Evolutionary conservation across 352 stramenopile species (phyloP).

Genomic region (Peronospora farinosa): DNA sequence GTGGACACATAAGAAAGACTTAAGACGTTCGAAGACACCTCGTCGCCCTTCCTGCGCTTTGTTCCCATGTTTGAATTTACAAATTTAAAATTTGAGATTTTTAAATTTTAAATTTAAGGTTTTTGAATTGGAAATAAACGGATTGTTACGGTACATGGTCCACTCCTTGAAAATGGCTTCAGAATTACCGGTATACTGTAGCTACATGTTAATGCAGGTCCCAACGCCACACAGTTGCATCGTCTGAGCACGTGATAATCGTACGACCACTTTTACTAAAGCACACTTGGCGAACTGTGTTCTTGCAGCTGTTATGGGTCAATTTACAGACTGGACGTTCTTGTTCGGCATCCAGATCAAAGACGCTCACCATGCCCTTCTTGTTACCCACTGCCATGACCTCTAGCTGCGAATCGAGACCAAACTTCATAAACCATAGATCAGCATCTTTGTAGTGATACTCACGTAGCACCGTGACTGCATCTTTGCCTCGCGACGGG

Average conservation of each 20-base stretch:
- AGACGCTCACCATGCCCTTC: constrained; percentile 73
- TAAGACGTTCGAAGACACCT: constrained; percentile 10
- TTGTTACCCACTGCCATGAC: constrained; percentile 79
- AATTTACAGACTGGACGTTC: constrained; percentile 68
- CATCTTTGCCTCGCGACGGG: constrained; percentile 68
- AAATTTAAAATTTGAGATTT: constrained; percentile 11
- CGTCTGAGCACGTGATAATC: constrained; percentile 68
- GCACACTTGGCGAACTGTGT: constrained; percentile 69
- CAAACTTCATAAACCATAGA: constrained; percentile 87
- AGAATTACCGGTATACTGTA: neutral
- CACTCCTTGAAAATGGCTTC: neutral
- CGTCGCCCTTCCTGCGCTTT: constrained; percentile 31
- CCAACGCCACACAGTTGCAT: constrained; percentile 69
- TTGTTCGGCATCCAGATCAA: constrained; percentile 66
- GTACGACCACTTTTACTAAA: constrained; percentile 69
- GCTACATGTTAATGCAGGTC: constrained; percentile 39
- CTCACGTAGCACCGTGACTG: constrained; percentile 73
- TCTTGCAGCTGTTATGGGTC: constrained; percentile 68
- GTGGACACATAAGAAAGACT: constrained; percentile 17
- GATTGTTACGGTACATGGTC: constrained; percentile 6
- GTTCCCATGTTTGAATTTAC: constrained; percentile 17
- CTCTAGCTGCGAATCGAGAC: constrained; percentile 63
- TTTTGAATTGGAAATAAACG: constrained; percentile 18
- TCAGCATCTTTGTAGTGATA: constrained; percentile 80
- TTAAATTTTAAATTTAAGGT: constrained; percentile 2